phyloP scores from a whole-genome alignment of 805 yeast species.

The Suhomyces sp. region DNA sequence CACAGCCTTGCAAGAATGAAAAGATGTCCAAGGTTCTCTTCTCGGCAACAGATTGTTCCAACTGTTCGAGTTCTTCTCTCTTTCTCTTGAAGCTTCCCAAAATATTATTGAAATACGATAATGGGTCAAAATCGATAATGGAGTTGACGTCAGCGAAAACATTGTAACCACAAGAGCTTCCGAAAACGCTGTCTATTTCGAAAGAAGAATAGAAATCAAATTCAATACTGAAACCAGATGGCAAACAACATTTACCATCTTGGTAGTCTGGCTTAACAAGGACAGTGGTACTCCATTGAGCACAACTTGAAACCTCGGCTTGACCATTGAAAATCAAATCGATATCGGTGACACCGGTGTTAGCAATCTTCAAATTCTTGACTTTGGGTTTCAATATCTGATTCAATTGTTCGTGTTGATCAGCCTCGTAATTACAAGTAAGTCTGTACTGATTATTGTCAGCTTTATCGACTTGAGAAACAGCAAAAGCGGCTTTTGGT shows the following conservation, averaged over 20 bases:
- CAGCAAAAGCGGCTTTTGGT: constrained; percentile 24
- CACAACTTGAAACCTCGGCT: constrained; percentile 12
- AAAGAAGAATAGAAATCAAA: constrained; percentile 12
- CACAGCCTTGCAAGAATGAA: constrained; percentile 2
- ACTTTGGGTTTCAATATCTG: constrained; percentile 13
- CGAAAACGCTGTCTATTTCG: constrained; percentile 8
- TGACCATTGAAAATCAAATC: constrained; percentile 11
- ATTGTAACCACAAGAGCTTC: constrained; percentile 7
- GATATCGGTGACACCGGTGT: constrained; percentile 21
- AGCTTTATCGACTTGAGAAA: constrained; percentile 21
- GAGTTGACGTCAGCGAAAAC: background rate
- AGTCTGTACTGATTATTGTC: constrained; percentile 18
- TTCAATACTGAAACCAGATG: constrained; percentile 19
- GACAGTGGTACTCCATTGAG: constrained; percentile 22
- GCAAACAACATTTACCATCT: constrained; percentile 23
- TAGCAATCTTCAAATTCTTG: constrained; percentile 15
- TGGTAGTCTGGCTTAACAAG: constrained; percentile 17
- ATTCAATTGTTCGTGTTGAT: constrained; percentile 17
- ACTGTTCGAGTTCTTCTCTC: constrained; percentile 7
- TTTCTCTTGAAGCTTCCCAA: constrained; percentile 4
- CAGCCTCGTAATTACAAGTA: constrained; percentile 22
- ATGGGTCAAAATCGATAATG: constrained; percentile 4
- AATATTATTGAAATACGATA: background rate
- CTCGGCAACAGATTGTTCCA: background rate
- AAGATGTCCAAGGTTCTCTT: constrained; percentile 1